phyloP scores from a whole-genome alignment of 83 land plant species.

The Picea abies region DNA sequence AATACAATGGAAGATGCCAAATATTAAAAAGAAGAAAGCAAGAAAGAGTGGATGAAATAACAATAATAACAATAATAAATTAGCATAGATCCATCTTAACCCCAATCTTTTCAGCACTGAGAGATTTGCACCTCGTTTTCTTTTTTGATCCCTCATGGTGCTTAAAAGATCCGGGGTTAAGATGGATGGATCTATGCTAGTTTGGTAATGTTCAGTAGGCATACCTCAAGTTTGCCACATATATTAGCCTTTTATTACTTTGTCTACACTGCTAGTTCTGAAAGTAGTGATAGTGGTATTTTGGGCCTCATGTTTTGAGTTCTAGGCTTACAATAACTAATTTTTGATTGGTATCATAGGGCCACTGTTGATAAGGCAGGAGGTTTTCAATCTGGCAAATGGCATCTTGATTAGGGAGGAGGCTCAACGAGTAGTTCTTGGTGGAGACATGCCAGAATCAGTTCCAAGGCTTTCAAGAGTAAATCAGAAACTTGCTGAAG shows the following conservation, averaged over 20 bases:
- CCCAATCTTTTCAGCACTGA: too few species aligned
- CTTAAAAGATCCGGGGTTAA: not conserved
- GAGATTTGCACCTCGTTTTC: not conserved
- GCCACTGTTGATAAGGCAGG: not conserved
- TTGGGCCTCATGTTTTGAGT: not conserved
- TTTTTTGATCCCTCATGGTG: not conserved
- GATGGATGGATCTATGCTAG: not conserved
- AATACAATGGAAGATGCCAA: too few species aligned
- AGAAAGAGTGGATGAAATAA: too few species aligned
- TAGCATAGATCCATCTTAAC: too few species aligned
- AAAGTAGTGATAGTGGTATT: not conserved
- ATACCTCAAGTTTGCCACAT: not conserved
- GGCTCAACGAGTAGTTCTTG: too few species aligned
- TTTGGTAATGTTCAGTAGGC: not conserved
- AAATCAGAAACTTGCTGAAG: constrained; percentile 6
- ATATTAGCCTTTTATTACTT: not conserved
- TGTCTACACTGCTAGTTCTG: not conserved
- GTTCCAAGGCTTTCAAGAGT: not conserved
- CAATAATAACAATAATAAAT: too few species aligned
- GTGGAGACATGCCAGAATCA: too few species aligned
- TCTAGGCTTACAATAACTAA: not conserved
- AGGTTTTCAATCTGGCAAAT: too few species aligned
- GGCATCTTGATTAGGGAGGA: too few species aligned
- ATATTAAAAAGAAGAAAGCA: too few species aligned
- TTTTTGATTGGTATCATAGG: not conserved